Conservation (phyloP, 495 filamentous ascomycete species). For the Talaromyces stipitatus region DNA sequence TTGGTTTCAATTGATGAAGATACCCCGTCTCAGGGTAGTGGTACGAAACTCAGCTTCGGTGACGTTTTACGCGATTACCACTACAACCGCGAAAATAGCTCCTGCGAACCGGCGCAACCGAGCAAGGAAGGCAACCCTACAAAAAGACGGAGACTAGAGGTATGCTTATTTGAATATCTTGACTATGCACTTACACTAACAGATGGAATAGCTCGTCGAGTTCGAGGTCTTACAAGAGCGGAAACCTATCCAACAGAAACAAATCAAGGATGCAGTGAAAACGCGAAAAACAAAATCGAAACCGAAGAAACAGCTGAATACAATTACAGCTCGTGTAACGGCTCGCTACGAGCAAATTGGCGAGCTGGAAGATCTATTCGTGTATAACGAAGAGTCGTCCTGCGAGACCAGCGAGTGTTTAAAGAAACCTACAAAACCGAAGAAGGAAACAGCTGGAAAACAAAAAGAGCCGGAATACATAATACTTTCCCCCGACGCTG, state of each 20-base stretch:
- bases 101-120: slow-evolving; percentile 5
- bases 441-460: slow-evolving; percentile 36
- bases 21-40: not conserved
- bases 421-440: slow-evolving; percentile 19
- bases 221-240: not conserved
- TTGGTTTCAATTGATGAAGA: slow-evolving; percentile 10
- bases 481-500: slow-evolving; percentile 67
- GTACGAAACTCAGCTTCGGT: slow-evolving; percentile 13
- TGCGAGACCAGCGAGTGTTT: not conserved
- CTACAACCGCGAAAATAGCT: slow-evolving; percentile 17
- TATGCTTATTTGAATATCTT: slow-evolving; percentile 9
- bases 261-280: not conserved
- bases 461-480: slow-evolving; percentile 31
- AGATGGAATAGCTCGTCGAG: slow-evolving; percentile 19
- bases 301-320: slow-evolving; percentile 53
- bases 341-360: slow-evolving; percentile 51
- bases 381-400: not conserved
- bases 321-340: slow-evolving; percentile 79
- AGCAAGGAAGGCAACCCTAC: slow-evolving; percentile 21
- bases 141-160: slow-evolving; percentile 37
- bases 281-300: not conserved
- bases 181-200: slow-evolving; percentile 5
- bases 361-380: not conserved
- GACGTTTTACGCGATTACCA: slow-evolving; percentile 24
- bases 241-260: not conserved